Conservation (phyloP, 805 yeast genomes). For the Candida sphagnicola region DNA sequence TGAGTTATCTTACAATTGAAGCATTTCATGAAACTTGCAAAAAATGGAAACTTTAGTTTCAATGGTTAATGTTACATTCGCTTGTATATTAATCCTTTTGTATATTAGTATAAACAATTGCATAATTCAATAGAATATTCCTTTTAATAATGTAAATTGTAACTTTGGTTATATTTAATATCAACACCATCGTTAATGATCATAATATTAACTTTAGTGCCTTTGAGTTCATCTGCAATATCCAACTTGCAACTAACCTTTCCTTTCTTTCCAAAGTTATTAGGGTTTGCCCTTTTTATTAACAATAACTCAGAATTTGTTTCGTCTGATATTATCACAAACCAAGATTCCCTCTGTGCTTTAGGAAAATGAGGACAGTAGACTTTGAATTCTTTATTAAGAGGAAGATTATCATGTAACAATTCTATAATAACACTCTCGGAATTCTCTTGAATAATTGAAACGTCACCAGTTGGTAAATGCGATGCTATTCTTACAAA, state of each 20-base stretch:
- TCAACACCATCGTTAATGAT: constrained; percentile 68
- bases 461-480: constrained; percentile 58
- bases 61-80: too few relatives aligned
- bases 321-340: constrained; percentile 56
- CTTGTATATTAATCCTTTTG: background rate
- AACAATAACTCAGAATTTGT: constrained; percentile 52
- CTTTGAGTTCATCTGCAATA: constrained; percentile 47
- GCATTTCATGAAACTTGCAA: too few relatives aligned
- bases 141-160: constrained; percentile 1
- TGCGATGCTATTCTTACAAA: constrained; percentile 52
- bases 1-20: too few relatives aligned
- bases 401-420: constrained; percentile 48
- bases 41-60: too few relatives aligned
- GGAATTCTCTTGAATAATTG: constrained; percentile 31
- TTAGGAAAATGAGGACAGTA: constrained; percentile 84
- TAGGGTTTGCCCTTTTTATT: constrained; percentile 74
- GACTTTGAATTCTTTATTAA: constrained; percentile 59
- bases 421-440: constrained; percentile 43
- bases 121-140: background rate
- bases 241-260: constrained; percentile 41
- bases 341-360: constrained; percentile 92
- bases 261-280: constrained; percentile 29
- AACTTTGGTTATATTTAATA: constrained; percentile 34
- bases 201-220: constrained; percentile 42
- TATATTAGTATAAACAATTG: constrained; percentile 1